These are phyloP conservation scores for Mucor saturninus DNA, from an alignment of 371 early-diverging fungal species.

Conservation along the genomic window DNA sequence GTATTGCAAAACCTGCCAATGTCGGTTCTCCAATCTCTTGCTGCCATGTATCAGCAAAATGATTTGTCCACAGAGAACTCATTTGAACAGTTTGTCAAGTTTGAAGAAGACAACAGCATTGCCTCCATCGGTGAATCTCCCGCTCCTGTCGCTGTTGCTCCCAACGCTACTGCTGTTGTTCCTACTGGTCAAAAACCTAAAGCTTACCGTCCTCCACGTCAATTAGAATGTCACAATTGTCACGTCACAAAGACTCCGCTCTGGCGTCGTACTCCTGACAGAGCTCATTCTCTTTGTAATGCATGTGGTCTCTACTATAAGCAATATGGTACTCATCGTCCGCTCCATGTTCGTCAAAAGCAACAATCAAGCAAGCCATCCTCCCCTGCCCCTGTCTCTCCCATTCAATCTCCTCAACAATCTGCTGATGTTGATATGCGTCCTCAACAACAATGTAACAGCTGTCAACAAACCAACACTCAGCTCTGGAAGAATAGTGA, in stretches of 20 bases:
- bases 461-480: slow-evolving; percentile 81
- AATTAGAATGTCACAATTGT: slow-evolving; percentile 81
- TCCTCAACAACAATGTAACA: slow-evolving; percentile 61
- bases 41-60: slow-evolving; percentile 39
- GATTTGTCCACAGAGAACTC: slow-evolving; percentile 17
- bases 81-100: slow-evolving; percentile 46
- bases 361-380: slow-evolving; percentile 31
- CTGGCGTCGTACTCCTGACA: slow-evolving; percentile 82
- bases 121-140: neutral
- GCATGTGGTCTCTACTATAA: slow-evolving; percentile 86
- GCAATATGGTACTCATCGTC: slow-evolving; percentile 75
- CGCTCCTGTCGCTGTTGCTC: slow-evolving; percentile 1
- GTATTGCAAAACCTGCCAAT: slow-evolving; percentile 38
- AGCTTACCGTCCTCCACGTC: slow-evolving; percentile 55
- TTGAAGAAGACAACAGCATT: slow-evolving; percentile 32
- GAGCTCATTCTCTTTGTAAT: slow-evolving; percentile 80
- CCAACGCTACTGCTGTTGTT: neutral
- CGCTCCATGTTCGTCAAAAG: slow-evolving; percentile 66
- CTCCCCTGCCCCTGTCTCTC: slow-evolving; percentile 6
- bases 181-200: slow-evolving; percentile 20
- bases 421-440: slow-evolving; percentile 19
- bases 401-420: slow-evolving; percentile 4
- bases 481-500: slow-evolving; percentile 86
- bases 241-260: slow-evolving; percentile 82
- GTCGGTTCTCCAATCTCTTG: slow-evolving; percentile 33